These are phyloP conservation scores for Gloeostereum incarnatum DNA, from an alignment of 768 basidiomycete species.

Conservation along the genomic window DNA sequence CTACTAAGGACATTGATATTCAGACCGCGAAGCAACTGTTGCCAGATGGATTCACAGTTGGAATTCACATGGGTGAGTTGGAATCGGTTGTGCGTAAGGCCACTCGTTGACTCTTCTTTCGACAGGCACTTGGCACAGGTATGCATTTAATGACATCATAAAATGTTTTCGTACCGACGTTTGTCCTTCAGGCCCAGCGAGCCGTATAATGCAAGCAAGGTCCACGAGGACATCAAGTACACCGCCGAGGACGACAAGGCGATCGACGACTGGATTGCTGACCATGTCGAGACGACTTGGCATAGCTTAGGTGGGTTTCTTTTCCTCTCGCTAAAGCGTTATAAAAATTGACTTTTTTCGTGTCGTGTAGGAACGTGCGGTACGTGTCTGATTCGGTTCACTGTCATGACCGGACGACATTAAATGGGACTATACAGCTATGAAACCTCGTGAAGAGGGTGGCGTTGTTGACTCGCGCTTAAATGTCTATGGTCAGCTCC, in stretches of 20 bases:
- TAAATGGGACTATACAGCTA: constrained; percentile 34
- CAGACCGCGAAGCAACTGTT: constrained; percentile 53
- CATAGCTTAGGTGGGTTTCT: constrained; percentile 46
- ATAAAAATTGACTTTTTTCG: not conserved
- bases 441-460: constrained; percentile 59
- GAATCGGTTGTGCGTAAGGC: not conserved
- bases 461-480: constrained; percentile 59
- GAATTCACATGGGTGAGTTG: constrained; percentile 57
- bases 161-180: too few species aligned
- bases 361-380: constrained; percentile 29
- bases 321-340: not conserved
- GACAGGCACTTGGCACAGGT: constrained; percentile 43
- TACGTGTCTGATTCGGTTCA: constrained; percentile 11
- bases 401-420: not conserved
- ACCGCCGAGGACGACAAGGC: constrained; percentile 59
- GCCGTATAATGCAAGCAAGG: constrained; percentile 40
- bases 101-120: not conserved
- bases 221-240: constrained; percentile 60
- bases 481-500: constrained; percentile 39
- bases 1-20: constrained; percentile 54
- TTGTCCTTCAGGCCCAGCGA: constrained; percentile 32
- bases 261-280: constrained; percentile 63
- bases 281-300: constrained; percentile 74
- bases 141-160: not conserved
- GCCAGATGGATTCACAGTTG: constrained; percentile 54